Evolutionary conservation across 2,329 filamentous ascomycete genomes (phyloP), one percentile per base, ranked within the genome.

Genomic region (Neopestalotiopsis rosae): DNA sequence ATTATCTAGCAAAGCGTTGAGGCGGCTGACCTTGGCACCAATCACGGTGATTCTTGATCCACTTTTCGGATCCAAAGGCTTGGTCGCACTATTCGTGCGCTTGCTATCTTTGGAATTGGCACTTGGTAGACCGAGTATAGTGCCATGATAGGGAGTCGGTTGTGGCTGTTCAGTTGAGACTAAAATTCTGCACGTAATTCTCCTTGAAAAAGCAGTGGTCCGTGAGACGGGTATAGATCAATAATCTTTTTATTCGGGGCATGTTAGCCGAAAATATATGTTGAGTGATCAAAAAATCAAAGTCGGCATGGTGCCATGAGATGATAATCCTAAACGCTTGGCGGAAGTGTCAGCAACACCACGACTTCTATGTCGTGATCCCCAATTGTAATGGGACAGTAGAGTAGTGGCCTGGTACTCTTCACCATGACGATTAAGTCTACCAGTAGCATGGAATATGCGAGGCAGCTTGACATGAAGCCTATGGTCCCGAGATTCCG

Each of bases 1-100:
- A 52, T 5, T 38, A 38, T 38, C 49, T 1, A 38, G 34, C 49
- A 64, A 64, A 64, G 61, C 28, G 61, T 64, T 64, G 40, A 64
- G 61, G 12, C 20, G 6, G 61, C 34, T 24, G 20, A 64, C 17
- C 45, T 52, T 52, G 45, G 45, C 45, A 52, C 45, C n/a, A 52
- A 52, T 52, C 45, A 52, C 17, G 13, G 17, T 7, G n/a, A 17
- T n/a, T 3, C 9, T n/a, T 52, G 45, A 52, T 52, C 45, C 45
- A 52, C 45, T 52, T 52, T 52, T 52, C 45, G 45, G 45, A 52
- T 52, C 45, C 45, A 17, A 52, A 52, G 17, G 45, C 45, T 52
- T 52, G 45, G 45, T n/a, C 9, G 45, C 45, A 20, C 45, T 52
- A 52, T 52, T 20, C 45, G 34, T 38, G 34, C 45, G 20, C 45